These are phyloP conservation scores for Monosporascus sp. DNA, from an alignment of 2,329 filamentous ascomycete species.

Conservation along the genomic window DNA sequence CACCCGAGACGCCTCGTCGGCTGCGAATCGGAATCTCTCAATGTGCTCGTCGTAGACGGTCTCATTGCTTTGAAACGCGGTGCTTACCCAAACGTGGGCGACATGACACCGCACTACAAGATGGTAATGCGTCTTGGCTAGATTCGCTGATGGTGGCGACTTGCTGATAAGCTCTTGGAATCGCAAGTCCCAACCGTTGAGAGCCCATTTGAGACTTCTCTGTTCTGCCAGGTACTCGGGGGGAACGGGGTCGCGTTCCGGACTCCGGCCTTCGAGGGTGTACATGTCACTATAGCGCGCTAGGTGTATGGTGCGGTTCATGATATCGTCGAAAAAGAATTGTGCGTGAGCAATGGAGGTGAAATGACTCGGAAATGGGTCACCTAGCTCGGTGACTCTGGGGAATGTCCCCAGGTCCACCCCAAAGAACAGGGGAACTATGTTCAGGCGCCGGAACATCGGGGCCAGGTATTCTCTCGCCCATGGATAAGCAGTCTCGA, in stretches of 20 bases:
- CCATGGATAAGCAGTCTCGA: conserved; percentile 21
- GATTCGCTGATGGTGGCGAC: not conserved
- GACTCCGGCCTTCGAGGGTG: conserved; percentile 12
- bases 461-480: conserved; percentile 27
- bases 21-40: conserved; percentile 25
- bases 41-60: conserved; percentile 29
- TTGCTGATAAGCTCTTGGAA: conserved; percentile 16
- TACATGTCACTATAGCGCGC: conserved; percentile 24
- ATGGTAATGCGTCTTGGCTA: conserved; percentile 7
- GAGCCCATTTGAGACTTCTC: conserved; percentile 9
- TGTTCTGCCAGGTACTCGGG: conserved; percentile 18
- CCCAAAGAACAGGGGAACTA: conserved; percentile 36
- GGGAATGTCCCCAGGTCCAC: conserved; percentile 18
- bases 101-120: conserved; percentile 28
- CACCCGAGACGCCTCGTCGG: conserved; percentile 19
- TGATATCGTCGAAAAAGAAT: conserved; percentile 23
- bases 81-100: conserved; percentile 28
- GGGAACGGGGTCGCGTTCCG: conserved; percentile 8
- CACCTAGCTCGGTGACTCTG: conserved; percentile 16
- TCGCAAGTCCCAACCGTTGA: conserved; percentile 24
- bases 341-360: conserved; percentile 22
- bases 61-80: conserved; percentile 26
- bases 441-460: conserved; percentile 32
- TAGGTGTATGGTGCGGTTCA: conserved; percentile 24
- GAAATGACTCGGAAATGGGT: conserved; percentile 15